phyloP scores from a whole-genome alignment of 2,329 filamentous ascomycete genomes.

The Fusarium caatingaense region DNA sequence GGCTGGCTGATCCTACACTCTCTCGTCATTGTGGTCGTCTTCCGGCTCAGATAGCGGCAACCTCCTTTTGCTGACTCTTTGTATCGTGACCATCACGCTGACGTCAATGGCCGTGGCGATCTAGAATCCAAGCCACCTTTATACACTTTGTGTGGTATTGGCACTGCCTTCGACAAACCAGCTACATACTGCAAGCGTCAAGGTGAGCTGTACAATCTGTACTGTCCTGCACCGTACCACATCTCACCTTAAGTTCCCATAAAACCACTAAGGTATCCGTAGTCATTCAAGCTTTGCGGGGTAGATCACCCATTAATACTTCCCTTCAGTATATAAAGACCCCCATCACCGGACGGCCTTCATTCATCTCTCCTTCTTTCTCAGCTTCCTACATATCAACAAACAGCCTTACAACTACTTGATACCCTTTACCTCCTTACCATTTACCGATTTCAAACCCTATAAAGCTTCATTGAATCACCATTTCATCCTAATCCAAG shows the following conservation, averaged over 20 bases:
- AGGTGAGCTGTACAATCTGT: neutral
- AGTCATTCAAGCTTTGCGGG: conserved; percentile 44
- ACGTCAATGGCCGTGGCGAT: conserved; percentile 45
- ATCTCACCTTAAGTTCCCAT: conserved; percentile 1
- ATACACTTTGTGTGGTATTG: conserved; percentile 11
- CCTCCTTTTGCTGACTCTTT: conserved; percentile 13
- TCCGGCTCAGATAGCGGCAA: conserved; percentile 20
- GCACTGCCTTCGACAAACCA: conserved; percentile 1
- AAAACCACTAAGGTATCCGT: neutral
- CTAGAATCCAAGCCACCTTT: conserved; percentile 33
- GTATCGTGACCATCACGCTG: conserved; percentile 46
- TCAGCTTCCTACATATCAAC: neutral
- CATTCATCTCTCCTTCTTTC: neutral
- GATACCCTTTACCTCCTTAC: neutral
- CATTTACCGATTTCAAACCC: neutral
- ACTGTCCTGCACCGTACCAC: neutral
- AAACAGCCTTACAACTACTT: neutral
- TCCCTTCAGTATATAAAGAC: conserved; percentile 34
- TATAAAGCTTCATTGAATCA: neutral
- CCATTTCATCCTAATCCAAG: neutral
- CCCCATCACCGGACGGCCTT: neutral
- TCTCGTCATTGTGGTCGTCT: conserved; percentile 28
- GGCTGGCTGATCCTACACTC: conserved; percentile 32
- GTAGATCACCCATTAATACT: conserved; percentile 34
- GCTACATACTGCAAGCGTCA: neutral